Base-by-base conservation (phyloP, 73 alveolate species). In the Uronychia binucleata region DNA sequence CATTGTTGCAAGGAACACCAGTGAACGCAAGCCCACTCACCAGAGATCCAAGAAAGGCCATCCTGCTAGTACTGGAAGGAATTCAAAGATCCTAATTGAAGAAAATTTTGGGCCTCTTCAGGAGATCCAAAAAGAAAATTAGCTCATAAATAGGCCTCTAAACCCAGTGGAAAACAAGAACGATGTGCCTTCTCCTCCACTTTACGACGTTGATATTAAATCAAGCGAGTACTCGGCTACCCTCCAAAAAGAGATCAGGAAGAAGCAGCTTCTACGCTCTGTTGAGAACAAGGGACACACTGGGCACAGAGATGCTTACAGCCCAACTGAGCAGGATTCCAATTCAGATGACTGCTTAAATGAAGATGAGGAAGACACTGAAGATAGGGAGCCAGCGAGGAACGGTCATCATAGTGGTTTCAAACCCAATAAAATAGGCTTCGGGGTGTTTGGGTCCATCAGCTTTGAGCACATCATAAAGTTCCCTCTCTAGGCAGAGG, bases 361-460 rank as follows among this genome's bases (percentile, higher is more conserved):
- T 8, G 32, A 75, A 75, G 81, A 32, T 13, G 81, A 75, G 5
- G 46, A 26, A 75, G n/a, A 25, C 1, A 25, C 28, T 8, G 81
- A 75, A 26, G 58, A 32, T 13, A 28, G 78, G 30, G 32, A 67
- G 5, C n/a, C n/a, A n/a, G 14, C 5, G 1, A 30, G 29, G 5
- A 58, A 30, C 1, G 81, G 67, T 19, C 67, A 46, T 46, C n/a
- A 19, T 46, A 46, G n/a, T 46, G 67, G 67, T 11, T 46, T 46
- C 19, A 46, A 46, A 46, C 67, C 67, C 5, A 46, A 75, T 1
- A 75, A 32, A 75, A 28, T 25, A 1, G 25, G 81, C 30, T 75
- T 75, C 30, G 81, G 81, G 30, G 81, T 75, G 8, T 75, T 75
- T 75, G 81, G 81, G 57, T 28, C 59, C 58, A 28, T 75, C 30